Evolutionary conservation across 2,329 filamentous ascomycete genomes (phyloP), one percentile per base, ranked within the genome.

Genomic region (Fusarium sp.): DNA sequence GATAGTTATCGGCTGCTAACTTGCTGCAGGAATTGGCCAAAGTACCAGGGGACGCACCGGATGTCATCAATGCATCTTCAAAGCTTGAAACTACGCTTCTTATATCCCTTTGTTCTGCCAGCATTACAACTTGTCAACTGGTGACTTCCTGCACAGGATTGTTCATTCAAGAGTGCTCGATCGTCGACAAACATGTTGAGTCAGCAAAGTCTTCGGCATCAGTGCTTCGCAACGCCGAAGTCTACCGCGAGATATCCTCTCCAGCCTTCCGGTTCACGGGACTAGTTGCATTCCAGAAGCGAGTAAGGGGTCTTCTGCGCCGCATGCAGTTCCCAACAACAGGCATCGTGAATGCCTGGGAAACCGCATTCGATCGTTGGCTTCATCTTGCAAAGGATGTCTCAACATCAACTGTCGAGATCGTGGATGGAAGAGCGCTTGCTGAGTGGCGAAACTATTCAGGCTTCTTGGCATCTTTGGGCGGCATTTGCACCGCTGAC

Each of bases 291-390:
- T 93, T 93, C 76, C 91, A 93, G 74, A 92, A 92, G 77, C 86
- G 91, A 45, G 85, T 91, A 38, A 87, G 91, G 50, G 85, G 86
- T 18, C 84, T 92, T 38, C 79, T 93, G 28, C 84, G 89, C 30
- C 87, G 87, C 54, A 88, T 92, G 83, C 86, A 89, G 55, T 88
- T 87, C 72, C 91, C 91, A 26, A 91, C 89, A 17, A 83, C 85
- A n/a, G 90, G 90, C n/a, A 92, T 93, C 59, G 81, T 93, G 34
- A 87, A 88, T 63, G 90, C 91, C 6, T 93, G 91, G 91, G 90
- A 92, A 75, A 84, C 85, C 24, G 89, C 90, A 3, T 92, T 93
- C 74, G 87, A 91, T 36, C 87, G 86, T 64, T 93, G 91, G 91
- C 84, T 91, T 26, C 85, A 88, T 68, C 82, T 92, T 12, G 91